Evolutionary conservation across 2,329 filamentous ascomycete species (phyloP).

Genomic region (Ceratocystis variospora): DNA sequence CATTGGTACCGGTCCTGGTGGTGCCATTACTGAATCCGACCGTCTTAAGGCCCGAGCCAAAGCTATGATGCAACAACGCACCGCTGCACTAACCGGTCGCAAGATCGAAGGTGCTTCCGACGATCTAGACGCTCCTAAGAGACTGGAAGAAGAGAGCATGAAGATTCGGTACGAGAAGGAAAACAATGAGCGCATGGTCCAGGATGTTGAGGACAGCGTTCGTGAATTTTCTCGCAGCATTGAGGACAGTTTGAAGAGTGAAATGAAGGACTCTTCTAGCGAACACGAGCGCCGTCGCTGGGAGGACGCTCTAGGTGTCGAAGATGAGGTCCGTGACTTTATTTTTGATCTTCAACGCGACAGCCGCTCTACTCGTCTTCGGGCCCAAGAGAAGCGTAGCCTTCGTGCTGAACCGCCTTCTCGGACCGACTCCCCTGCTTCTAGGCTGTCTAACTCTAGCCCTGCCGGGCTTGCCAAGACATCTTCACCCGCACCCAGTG

Average conservation of each 20-base stretch:
- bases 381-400: slow-evolving; percentile 42
- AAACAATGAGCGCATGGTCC: slow-evolving; percentile 90
- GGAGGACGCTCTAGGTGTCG: slow-evolving; percentile 91
- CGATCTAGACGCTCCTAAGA: slow-evolving; percentile 64
- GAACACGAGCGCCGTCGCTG: slow-evolving; percentile 87
- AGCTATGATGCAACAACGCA: slow-evolving; percentile 97
- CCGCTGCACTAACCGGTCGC: slow-evolving; percentile 79
- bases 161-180: slow-evolving; percentile 74
- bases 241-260: slow-evolving; percentile 77
- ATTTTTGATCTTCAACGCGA: slow-evolving; percentile 90
- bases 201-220: slow-evolving; percentile 91
- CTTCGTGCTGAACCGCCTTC: slow-evolving; percentile 34
- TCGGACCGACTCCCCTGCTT: slow-evolving; percentile 32
- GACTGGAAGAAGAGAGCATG: slow-evolving; percentile 77
- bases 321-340: slow-evolving; percentile 93
- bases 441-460: slow-evolving; percentile 40
- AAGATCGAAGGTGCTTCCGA: slow-evolving; percentile 57
- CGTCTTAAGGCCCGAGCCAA: slow-evolving; percentile 87
- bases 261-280: slow-evolving; percentile 55
- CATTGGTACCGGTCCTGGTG: slow-evolving; percentile 84
- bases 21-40: slow-evolving; percentile 81
- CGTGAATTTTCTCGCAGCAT: slow-evolving; percentile 73
- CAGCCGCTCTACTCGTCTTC: slow-evolving; percentile 60
- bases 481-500: slow-evolving; percentile 35
- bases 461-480: slow-evolving; percentile 24